Conservation (phyloP, 768 basidiomycete species). For the Tulasnella sp. region DNA sequence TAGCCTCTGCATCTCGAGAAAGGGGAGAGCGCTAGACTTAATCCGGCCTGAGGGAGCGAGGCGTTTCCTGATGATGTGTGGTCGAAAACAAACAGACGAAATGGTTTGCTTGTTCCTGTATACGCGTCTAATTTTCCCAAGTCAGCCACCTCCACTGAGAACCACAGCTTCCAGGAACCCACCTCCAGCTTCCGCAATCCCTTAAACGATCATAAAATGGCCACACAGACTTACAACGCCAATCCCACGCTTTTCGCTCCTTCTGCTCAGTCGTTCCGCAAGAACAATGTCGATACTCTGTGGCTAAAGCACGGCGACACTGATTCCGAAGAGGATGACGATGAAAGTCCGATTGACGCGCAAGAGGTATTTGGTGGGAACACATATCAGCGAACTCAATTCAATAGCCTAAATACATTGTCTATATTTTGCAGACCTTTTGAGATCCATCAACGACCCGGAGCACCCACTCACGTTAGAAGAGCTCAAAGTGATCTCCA, state of each 20-base stretch:
- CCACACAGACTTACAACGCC: conserved; percentile 21
- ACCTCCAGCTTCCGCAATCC: background rate
- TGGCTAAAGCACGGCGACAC: conserved; percentile 30
- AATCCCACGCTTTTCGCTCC: conserved; percentile 24
- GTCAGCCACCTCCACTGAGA: conserved; percentile 9
- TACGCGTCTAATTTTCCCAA: background rate
- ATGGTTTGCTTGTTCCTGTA: background rate
- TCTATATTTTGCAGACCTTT: conserved; percentile 57
- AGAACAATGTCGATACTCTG: conserved; percentile 17
- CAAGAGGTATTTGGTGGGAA: conserved; percentile 85
- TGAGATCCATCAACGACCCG: conserved; percentile 88
- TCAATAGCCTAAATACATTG: background rate
- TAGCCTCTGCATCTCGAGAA: background rate
- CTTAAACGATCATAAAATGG: background rate
- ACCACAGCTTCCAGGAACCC: background rate
- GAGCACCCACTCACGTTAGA: conserved; percentile 91
- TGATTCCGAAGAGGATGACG: conserved; percentile 41
- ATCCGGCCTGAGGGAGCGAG: background rate
- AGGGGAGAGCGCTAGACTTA: background rate
- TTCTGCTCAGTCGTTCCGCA: conserved; percentile 20
- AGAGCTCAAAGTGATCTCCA: conserved; percentile 91
- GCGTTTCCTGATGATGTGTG: conserved; percentile 2
- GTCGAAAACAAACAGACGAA: background rate
- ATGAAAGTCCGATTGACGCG: conserved; percentile 73
- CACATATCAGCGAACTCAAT: background rate